Evolutionary conservation across 306 rosid species (phyloP).

Genomic region (Pueraria montana): DNA sequence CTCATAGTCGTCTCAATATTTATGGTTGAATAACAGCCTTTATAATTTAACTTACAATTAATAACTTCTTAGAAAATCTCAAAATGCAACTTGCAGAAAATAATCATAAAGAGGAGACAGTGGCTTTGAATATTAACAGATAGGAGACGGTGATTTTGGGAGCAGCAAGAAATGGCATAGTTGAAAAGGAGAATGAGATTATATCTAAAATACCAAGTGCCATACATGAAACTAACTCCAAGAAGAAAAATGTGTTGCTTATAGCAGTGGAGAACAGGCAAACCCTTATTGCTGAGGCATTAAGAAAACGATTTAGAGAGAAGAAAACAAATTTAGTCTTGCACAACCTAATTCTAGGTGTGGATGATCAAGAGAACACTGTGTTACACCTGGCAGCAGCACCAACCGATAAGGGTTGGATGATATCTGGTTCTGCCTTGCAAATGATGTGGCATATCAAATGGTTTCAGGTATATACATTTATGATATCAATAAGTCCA

Average conservation of each 20-base stretch:
- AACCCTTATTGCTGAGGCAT: not conserved
- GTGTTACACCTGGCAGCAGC: not conserved
- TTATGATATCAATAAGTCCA: not conserved
- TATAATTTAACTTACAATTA: not conserved
- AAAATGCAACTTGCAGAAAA: not conserved
- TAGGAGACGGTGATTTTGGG: conserved; percentile 11
- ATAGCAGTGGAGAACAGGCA: conserved; percentile 42
- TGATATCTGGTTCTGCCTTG: not conserved
- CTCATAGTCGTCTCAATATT: not conserved
- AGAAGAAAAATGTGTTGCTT: conserved; percentile 43
- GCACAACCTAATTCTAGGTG: not conserved
- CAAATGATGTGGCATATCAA: conserved; percentile 3
- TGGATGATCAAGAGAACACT: not conserved
- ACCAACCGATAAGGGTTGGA: not conserved
- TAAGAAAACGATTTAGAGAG: not conserved
- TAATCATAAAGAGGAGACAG: not conserved
- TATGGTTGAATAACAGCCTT: not conserved
- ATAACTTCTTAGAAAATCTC: not conserved
- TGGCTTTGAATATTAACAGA: not conserved
- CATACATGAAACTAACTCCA: conserved; percentile 25
- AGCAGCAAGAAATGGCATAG: conserved; percentile 48
- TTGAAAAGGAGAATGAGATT: conserved; percentile 38
- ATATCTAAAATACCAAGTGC: not conserved
- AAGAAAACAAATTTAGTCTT: not conserved
- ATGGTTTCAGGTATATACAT: not conserved